These are phyloP conservation scores for Candida hungchunana DNA, from an alignment of 805 yeast species.

Conservation along the genomic window DNA sequence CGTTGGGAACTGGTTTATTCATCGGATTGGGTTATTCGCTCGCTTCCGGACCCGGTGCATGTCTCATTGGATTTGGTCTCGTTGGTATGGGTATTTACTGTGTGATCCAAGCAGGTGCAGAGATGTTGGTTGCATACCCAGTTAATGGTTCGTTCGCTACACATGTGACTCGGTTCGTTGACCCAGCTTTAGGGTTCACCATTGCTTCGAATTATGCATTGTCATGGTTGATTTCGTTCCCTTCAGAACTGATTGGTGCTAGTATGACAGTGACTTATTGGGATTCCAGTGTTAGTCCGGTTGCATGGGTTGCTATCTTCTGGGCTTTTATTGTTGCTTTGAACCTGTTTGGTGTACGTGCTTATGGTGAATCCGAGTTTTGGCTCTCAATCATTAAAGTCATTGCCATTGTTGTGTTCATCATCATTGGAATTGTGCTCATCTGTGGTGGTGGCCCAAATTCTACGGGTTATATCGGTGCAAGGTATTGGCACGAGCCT, in stretches of 20 bases:
- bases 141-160: conserved; percentile 51
- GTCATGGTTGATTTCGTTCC: conserved; percentile 53
- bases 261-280: conserved; percentile 55
- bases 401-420: conserved; percentile 42
- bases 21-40: conserved; percentile 61
- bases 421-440: conserved; percentile 45
- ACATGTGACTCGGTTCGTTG: conserved; percentile 48
- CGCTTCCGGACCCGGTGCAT: conserved; percentile 60
- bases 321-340: conserved; percentile 42
- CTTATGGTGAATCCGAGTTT: conserved; percentile 54
- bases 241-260: conserved; percentile 57
- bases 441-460: conserved; percentile 44
- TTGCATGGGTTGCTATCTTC: conserved; percentile 57
- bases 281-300: conserved; percentile 44
- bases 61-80: conserved; percentile 50
- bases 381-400: conserved; percentile 41
- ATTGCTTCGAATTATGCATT: conserved; percentile 50
- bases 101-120: conserved; percentile 59
- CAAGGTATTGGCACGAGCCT: conserved; percentile 44
- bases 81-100: conserved; percentile 55
- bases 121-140: conserved; percentile 48
- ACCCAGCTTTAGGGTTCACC: conserved; percentile 53
- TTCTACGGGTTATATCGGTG: conserved; percentile 38
- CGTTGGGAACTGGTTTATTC: conserved; percentile 69
- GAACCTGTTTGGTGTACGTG: conserved; percentile 49